Percentiles rank a stretch among this genome's conserved stretches.
These are phyloP conservation scores for Polysphondylium violaceum DNA, from an alignment of 78 protist genomes.

Conservation along the genomic window DNA sequence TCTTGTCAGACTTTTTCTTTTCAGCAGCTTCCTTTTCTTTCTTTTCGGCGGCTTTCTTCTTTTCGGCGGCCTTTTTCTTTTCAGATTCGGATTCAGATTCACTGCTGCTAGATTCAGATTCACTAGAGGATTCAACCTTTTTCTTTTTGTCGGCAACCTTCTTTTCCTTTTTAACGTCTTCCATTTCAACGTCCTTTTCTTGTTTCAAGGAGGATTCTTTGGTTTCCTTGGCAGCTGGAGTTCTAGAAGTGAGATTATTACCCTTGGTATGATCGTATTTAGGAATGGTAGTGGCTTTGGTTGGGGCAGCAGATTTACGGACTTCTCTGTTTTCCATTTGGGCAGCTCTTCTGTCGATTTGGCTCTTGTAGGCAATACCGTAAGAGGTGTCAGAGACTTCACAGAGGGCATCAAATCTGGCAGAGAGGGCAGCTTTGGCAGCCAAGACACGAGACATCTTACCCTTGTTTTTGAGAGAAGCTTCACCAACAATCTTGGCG, in stretches of 20 bases:
- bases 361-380: conserved; percentile 83
- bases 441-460: conserved; percentile 97
- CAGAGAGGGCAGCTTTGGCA: conserved; percentile 95
- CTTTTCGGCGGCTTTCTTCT: background rate
- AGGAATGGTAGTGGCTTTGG: background rate
- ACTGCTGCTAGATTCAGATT: conserved; percentile 30
- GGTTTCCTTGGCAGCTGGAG: background rate
- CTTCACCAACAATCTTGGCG: conserved; percentile 97
- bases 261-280: conserved; percentile 44
- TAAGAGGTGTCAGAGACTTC: conserved; percentile 86
- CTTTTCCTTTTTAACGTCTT: background rate
- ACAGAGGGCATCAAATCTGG: conserved; percentile 98
- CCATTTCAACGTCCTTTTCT: background rate
- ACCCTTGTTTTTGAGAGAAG: conserved; percentile 98
- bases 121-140: background rate
- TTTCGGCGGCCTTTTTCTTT: conserved; percentile 22
- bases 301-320: background rate
- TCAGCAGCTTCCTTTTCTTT: conserved; percentile 17
- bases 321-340: conserved; percentile 85
- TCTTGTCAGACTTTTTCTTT: background rate
- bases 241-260: conserved; percentile 11
- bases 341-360: conserved; percentile 89
- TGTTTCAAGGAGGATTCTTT: conserved; percentile 9
- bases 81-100: conserved; percentile 14
- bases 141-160: background rate